A percentile compares a stretch with the other conserved stretches of the same genome.
Conservation (phyloP, 495 filamentous ascomycete genomes). For the Patellaria atrata region DNA sequence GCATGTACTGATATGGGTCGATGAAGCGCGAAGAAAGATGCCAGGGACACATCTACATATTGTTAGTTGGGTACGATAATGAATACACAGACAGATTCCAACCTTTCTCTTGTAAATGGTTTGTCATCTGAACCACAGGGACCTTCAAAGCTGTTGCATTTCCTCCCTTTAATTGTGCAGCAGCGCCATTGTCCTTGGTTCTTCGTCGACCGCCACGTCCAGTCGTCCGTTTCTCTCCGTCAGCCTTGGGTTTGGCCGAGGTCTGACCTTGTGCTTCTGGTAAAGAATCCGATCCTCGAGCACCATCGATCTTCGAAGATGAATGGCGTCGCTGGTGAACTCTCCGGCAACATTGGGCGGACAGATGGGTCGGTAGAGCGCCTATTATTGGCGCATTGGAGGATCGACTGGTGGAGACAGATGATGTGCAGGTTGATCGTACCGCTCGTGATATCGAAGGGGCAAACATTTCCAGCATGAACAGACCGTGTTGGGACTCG, state of each 20-base stretch:
- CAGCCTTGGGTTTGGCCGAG: constrained; percentile 10
- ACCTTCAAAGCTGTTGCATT: constrained; percentile 40
- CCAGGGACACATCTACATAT: constrained; percentile 63
- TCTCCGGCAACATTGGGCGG: constrained; percentile 11
- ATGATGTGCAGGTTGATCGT: constrained; percentile 14
- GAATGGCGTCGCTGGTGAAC: constrained; percentile 21
- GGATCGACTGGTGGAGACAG: constrained; percentile 9
- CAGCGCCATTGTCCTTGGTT: constrained; percentile 29
- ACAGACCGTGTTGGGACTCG: too few relatives aligned
- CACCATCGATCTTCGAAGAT: constrained; percentile 20
- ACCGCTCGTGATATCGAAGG: constrained; percentile 17
- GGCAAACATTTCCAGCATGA: constrained; percentile 18
- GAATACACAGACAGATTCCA: constrained; percentile 16
- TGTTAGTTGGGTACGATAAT: constrained; percentile 10
- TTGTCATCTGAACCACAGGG: constrained; percentile 73
- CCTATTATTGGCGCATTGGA: constrained; percentile 8
- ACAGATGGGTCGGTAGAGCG: constrained; percentile 5
- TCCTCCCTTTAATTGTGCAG: constrained; percentile 13
- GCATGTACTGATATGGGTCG: constrained; percentile 80
- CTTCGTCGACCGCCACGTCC: constrained; percentile 18
- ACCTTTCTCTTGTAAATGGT: constrained; percentile 64
- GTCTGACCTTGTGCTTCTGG: constrained; percentile 9
- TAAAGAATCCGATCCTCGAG: constrained; percentile 10
- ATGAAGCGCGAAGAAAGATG: constrained; percentile 91
- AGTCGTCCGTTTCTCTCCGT: constrained; percentile 17